phyloP scores from a whole-genome alignment of 2,329 filamentous ascomycete genomes.

The Aureobasidium leucospermi region DNA sequence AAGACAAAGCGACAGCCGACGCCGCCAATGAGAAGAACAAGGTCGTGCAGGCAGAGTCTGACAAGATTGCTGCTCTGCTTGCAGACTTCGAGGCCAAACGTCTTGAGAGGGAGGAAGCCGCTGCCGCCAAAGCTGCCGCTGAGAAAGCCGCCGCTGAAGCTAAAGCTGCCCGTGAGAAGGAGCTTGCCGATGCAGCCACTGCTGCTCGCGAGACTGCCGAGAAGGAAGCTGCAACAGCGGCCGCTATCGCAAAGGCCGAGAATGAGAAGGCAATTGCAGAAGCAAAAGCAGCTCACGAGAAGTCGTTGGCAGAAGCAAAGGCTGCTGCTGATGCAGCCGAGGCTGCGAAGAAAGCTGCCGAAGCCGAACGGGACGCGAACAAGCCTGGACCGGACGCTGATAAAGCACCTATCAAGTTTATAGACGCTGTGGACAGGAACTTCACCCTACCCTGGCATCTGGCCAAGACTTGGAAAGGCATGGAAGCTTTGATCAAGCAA shows the following conservation, averaged over 20 bases:
- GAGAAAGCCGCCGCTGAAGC: conserved; percentile 29
- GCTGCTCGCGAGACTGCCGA: conserved; percentile 41
- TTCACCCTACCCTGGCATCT: conserved; percentile 87
- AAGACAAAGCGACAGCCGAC: conserved; percentile 3
- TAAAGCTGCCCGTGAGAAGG: conserved; percentile 40
- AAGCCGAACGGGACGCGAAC: conserved; percentile 40
- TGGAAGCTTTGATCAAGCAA: conserved; percentile 43
- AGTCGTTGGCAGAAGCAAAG: conserved; percentile 48
- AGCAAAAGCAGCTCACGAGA: conserved; percentile 33
- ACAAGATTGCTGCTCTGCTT: conserved; percentile 28
- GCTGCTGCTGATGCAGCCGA: conserved; percentile 45
- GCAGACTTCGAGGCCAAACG: conserved; percentile 36
- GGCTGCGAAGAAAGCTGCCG: conserved; percentile 40
- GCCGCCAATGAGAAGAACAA: conserved; percentile 11
- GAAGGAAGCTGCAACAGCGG: conserved; percentile 23
- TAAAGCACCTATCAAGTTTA: conserved; percentile 76
- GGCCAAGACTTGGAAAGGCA: conserved; percentile 59
- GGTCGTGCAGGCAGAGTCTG: conserved; percentile 16
- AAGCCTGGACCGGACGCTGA: conserved; percentile 46
- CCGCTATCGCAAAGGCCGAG: conserved; percentile 27
- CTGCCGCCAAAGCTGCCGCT: conserved; percentile 27
- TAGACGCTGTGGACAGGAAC: conserved; percentile 83
- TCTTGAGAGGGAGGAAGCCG: conserved; percentile 28
- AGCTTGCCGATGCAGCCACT: conserved; percentile 32
- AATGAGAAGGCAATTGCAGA: conserved; percentile 39